A percentile compares a stretch with the other conserved stretches of the same genome.
These are phyloP conservation scores for Aspergillus piperis DNA, from an alignment of 2,329 filamentous ascomycete genomes.

Conservation along the genomic window DNA sequence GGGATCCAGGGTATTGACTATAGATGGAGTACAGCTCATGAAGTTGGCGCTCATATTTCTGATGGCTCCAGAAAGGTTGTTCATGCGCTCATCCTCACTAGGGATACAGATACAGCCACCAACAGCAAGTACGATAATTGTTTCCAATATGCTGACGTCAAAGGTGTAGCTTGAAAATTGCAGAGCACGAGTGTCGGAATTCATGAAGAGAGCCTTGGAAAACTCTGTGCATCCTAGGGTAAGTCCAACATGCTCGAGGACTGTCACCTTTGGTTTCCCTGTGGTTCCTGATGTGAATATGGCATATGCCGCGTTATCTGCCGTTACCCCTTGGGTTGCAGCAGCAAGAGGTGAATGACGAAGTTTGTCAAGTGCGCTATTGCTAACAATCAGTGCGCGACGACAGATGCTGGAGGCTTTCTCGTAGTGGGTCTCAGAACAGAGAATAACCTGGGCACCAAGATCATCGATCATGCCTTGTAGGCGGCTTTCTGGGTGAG, in stretches of 20 bases:
- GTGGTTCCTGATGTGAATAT: conserved; percentile 63
- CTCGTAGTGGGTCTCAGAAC: conserved; percentile 31
- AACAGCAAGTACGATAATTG: conserved; percentile 56
- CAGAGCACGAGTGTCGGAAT: conserved; percentile 58
- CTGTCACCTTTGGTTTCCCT: conserved; percentile 60
- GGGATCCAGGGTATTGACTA: conserved; percentile 54
- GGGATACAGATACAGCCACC: conserved; percentile 65
- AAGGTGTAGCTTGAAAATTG: conserved; percentile 60
- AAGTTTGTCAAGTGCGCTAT: conserved; percentile 30
- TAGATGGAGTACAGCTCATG: conserved; percentile 60
- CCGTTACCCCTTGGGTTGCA: conserved; percentile 17
- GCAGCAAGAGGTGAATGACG: conserved; percentile 22
- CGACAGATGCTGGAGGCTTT: conserved; percentile 34
- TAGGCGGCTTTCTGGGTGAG: conserved; percentile 41
- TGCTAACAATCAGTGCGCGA: conserved; percentile 31
- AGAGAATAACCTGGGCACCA: conserved; percentile 36
- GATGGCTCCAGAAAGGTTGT: conserved; percentile 55
- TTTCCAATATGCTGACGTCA: conserved; percentile 57
- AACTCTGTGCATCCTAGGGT: conserved; percentile 58
- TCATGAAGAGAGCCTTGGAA: conserved; percentile 53
- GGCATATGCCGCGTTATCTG: conserved; percentile 54
- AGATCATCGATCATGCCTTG: conserved; percentile 39
- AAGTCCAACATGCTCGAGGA: conserved; percentile 62
- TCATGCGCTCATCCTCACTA: conserved; percentile 51
- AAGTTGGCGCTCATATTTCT: conserved; percentile 54